phyloP scores from a whole-genome alignment of 1,139 yeast species.

The Geotrichum carabidarum region DNA sequence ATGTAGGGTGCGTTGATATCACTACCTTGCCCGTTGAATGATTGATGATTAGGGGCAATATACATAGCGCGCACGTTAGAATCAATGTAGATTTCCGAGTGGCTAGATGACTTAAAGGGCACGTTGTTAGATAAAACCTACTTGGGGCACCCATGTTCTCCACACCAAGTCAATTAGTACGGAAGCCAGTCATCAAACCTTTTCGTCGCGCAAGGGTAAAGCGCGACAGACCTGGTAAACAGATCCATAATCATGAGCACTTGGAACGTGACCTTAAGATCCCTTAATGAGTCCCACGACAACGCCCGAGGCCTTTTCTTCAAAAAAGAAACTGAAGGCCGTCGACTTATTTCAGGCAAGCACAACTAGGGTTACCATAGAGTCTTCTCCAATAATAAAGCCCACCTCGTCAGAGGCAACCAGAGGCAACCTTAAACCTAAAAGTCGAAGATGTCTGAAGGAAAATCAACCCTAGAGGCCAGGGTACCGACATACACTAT shows the following conservation, averaged over 20 bases:
- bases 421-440: too few species aligned
- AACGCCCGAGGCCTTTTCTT: too few species aligned
- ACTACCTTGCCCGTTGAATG: not conserved
- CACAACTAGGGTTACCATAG: too few species aligned
- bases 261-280: not conserved
- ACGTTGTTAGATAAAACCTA: not conserved
- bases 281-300: too few species aligned
- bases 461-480: too few species aligned
- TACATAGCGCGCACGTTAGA: not conserved
- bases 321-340: too few species aligned
- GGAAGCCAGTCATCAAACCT: not conserved
- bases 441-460: too few species aligned
- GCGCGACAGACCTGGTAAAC: not conserved
- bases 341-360: too few species aligned
- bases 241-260: not conserved
- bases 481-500: too few species aligned
- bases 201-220: not conserved
- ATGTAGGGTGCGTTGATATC: too few species aligned
- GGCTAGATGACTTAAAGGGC: not conserved
- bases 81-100: not conserved
- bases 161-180: not conserved
- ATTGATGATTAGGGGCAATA: not conserved
- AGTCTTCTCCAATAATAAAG: too few species aligned
- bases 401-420: too few species aligned
- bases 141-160: not conserved